These are phyloP conservation scores for Pestalotiopsis sp. DNA, from an alignment of 2,329 filamentous ascomycete genomes.

Conservation along the genomic window DNA sequence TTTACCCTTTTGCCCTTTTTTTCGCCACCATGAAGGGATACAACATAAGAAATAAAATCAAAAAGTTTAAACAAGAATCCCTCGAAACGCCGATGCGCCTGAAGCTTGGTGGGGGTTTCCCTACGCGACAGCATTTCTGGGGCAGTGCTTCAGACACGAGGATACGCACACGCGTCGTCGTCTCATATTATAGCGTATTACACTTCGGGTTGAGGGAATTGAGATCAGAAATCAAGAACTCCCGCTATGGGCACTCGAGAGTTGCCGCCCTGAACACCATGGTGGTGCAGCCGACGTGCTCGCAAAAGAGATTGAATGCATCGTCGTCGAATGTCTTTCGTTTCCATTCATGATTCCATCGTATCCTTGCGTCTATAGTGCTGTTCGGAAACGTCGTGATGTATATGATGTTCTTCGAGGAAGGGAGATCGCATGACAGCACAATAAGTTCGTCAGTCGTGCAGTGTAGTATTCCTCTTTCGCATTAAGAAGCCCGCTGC, in stretches of 20 bases:
- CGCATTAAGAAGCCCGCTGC: neutral
- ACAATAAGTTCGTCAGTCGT: conserved; percentile 5
- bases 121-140: neutral
- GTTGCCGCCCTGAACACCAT: neutral
- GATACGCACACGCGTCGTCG: neutral
- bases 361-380: conserved; percentile 1
- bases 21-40: conserved; percentile 1
- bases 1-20: conserved; percentile 10
- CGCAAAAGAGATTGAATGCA: neutral
- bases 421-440: neutral
- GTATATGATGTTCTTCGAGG: neutral
- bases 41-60: neutral
- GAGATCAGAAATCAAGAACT: neutral
- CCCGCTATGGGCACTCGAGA: neutral
- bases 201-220: neutral
- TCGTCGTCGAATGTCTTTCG: neutral
- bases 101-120: neutral
- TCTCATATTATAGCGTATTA: neutral
- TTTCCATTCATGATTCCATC: neutral
- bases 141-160: neutral
- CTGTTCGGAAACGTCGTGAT: neutral
- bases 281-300: neutral
- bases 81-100: neutral
- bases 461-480: neutral
- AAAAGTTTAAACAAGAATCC: conserved; percentile 3